phyloP scores from a whole-genome alignment of 179 eudicot genomes.

The Camellia oleifera region DNA sequence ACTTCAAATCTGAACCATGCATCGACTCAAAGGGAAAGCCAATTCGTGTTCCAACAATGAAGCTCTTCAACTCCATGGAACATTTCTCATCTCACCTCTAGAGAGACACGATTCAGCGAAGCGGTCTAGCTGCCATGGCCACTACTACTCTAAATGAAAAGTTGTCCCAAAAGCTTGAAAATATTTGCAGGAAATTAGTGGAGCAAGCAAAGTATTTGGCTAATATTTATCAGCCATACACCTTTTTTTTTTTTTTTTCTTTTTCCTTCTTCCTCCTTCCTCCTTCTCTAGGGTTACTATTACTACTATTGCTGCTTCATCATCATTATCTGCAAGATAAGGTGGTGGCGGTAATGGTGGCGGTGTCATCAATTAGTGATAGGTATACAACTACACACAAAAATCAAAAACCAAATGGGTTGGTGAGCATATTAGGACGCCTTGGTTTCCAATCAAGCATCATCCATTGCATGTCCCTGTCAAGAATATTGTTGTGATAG shows the following conservation, averaged over 20 bases:
- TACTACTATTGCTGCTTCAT: too few species aligned
- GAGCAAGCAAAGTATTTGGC: slow-evolving; percentile 93
- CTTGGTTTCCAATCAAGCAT: too few species aligned
- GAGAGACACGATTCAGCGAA: slow-evolving; percentile 53
- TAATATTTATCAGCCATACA: slow-evolving; percentile 79
- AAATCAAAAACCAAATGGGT: too few species aligned
- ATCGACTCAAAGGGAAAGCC: slow-evolving; percentile 68
- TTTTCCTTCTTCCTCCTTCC: too few species aligned
- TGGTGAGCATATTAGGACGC: too few species aligned
- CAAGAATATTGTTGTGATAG: too few species aligned
- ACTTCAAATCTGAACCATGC: slow-evolving; percentile 67
- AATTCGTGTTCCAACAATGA: slow-evolving; percentile 61
- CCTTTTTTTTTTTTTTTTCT: slow-evolving; percentile 19
- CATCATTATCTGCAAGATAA: too few species aligned
- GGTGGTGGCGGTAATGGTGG: too few species aligned
- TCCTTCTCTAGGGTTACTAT: too few species aligned
- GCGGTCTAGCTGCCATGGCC: slow-evolving; percentile 39
- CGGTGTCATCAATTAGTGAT: too few species aligned
- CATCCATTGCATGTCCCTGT: too few species aligned
- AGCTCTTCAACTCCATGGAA: slow-evolving; percentile 72
- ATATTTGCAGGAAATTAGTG: slow-evolving; percentile 67
- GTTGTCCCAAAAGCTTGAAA: slow-evolving; percentile 49
- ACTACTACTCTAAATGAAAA: slow-evolving; percentile 44
- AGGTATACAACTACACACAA: too few species aligned
- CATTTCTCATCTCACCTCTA: slow-evolving; percentile 77